Evolutionary conservation across 768 basidiomycete genomes (phyloP), one percentile per base, ranked within the genome.

Genomic region (Tricholoma flavovirens): DNA sequence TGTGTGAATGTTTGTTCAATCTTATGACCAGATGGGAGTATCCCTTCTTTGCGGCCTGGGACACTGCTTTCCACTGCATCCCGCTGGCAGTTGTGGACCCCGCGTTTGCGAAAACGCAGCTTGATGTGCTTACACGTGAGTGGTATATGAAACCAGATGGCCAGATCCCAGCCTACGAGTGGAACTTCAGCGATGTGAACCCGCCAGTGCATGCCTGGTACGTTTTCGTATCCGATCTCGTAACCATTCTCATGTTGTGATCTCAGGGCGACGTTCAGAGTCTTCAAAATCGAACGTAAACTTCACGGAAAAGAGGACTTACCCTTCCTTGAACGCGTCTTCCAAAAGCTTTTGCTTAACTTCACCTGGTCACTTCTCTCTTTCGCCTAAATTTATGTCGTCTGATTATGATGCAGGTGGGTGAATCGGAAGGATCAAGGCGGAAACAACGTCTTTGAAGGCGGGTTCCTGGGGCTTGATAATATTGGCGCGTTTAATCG

Each of bases 111-210:
- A 99, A 99, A 77, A 95, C 96, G 69, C 97, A 99, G 69, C 81
- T 99, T 33, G 96, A 98, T 69, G 68, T 98, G 57, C 80, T 99
- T 64, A 98, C 96, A 2, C 81, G 97, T 55, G 97, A 99, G 73
- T 99, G 97, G 97, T 99, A 98, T 73, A 91, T 93, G 90, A 97
- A 97, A 69, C 97, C 97, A 1, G 96, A 98, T 68, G 97, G 97
- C 33, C 95, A 97, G 66, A 89, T 99, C 56, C 97, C 97, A 3
- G 97, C 97, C 0, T 99, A 98, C 69, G 97, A 99, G 70, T 99
- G 97, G 97, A 98, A 99, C 68, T 98, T 97, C 65, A 83, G 87
- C 50, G 97, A 99, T 68, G 97, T 98, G 60, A 98, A 99, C 69
- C 97, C 97, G 8, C 97, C 97, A 11, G 97, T 99, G 3, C 97